These are phyloP conservation scores for Thuja plicata DNA, from an alignment of 83 land plant genomes.

Conservation along the genomic window DNA sequence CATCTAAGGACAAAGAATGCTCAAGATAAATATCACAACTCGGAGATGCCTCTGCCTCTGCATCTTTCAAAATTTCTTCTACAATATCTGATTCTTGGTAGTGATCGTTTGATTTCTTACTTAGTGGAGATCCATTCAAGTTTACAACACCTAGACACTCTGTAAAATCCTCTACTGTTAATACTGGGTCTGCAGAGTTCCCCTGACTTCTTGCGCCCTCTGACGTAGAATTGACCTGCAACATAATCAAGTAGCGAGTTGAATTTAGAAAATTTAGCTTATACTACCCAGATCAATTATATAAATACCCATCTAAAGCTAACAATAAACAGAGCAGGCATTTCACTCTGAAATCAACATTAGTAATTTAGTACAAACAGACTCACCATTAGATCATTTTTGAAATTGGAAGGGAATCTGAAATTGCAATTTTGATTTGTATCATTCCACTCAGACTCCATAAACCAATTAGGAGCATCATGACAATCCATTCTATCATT, in stretches of 20 bases:
- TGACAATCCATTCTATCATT: background rate
- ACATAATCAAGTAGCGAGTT: background rate
- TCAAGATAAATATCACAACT: background rate
- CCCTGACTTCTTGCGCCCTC: background rate
- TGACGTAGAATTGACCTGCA: background rate
- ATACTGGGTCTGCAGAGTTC: background rate
- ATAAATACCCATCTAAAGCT: background rate
- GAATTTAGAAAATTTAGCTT: background rate
- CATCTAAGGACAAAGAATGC: background rate
- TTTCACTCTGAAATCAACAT: background rate
- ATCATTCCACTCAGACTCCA: background rate
- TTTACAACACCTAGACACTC: background rate
- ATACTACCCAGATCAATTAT: background rate
- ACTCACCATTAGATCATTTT: constrained; percentile 7
- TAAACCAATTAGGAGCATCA: background rate
- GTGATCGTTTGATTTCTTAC: background rate
- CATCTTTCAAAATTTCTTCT: background rate
- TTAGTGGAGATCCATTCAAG: background rate
- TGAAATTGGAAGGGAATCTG: background rate
- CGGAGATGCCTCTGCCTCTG: background rate
- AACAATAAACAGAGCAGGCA: background rate
- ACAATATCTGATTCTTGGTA: background rate
- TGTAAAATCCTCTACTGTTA: background rate
- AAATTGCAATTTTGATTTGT: background rate
- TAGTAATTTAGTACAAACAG: background rate